Evolutionary conservation across 208 protist genomes (phyloP), one percentile per base, ranked within the genome.

Genomic region (Trypanosomatidae sp.): DNA sequence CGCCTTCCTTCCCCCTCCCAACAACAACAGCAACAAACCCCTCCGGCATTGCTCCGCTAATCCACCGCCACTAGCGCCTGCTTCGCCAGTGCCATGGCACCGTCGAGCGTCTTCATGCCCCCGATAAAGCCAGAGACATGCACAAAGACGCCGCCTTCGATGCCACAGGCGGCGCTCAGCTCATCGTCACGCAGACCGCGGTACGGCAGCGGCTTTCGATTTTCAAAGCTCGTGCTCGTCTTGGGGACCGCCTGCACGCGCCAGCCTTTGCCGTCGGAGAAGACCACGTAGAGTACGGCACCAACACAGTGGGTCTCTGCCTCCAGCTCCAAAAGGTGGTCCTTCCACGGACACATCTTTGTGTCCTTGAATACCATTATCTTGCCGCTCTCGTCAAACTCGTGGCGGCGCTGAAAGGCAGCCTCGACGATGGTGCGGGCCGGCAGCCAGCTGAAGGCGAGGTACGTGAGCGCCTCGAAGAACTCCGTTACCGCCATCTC

Each of bases 121-220:
- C 97, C 97, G 82, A 99, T 99, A 72, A 99, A 99, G 41, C 98
- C 98, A 30, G 86, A 89, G 19, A 95, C 95, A 78, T 99, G 98
- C 53, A 97, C 91, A 72, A 99, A 99, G 8, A 99, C 82, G 71
- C 96, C 86, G 17, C 94, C 96, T 0, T 87, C 74, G 62, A 99
- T 96, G 36, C 95, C 95, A 62, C 80, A 76, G 17, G 88, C 83
- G 28, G 87, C 46, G 65, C 78, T 87, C 15, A 99, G 87, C 59
- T 95, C 95, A 44, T 80, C 88, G 73, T 99, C 97, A 56, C 98
- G 88, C 25, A 99, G 76, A 3, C 98, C 98, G 39, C 92, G 86
- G 91, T 91, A 99, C 13, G 91, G 94, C 41, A 99, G 77, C 36
- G 95, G 74, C 76, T 94, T 81, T 69, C 98, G 85, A 62, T 84